Evolutionary conservation across 2,329 filamentous ascomycete species (phyloP).

Genomic region (Teratosphaeriaceae sp.): DNA sequence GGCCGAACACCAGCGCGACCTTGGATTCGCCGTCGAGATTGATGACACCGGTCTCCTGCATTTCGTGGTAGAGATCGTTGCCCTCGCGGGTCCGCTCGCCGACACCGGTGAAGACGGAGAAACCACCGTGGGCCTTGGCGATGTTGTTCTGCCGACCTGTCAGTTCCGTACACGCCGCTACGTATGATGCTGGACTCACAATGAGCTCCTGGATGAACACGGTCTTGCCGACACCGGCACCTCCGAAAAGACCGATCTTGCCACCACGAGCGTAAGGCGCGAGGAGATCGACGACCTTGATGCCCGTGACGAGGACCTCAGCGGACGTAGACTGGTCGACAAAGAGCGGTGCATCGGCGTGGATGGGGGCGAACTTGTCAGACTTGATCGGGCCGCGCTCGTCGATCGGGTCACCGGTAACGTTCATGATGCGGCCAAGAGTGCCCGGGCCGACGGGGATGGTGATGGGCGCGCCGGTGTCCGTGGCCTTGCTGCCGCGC

Average conservation of each 20-base stretch:
- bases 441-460: slow-evolving; percentile 91
- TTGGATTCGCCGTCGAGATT: slow-evolving; percentile 99
- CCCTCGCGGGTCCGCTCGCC: slow-evolving; percentile 99
- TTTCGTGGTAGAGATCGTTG: slow-evolving; percentile 99
- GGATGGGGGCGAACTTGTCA: slow-evolving; percentile 80
- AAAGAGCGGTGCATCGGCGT: slow-evolving; percentile 89
- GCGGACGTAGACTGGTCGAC: slow-evolving; percentile 92
- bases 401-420: slow-evolving; percentile 99
- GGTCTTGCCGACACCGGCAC: slow-evolving; percentile 99
- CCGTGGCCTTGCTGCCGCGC: slow-evolving; percentile 75
- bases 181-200: slow-evolving; percentile 41
- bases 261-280: slow-evolving; percentile 99
- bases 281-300: slow-evolving; percentile 99
- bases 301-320: slow-evolving; percentile 97
- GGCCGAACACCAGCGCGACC: slow-evolving; percentile 98
- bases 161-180: background rate
- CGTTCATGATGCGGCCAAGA: slow-evolving; percentile 99
- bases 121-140: slow-evolving; percentile 99
- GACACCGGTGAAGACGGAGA: slow-evolving; percentile 99
- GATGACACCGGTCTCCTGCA: slow-evolving; percentile 99
- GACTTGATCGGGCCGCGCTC: slow-evolving; percentile 98
- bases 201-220: slow-evolving; percentile 99
- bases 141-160: slow-evolving; percentile 78
- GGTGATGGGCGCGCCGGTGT: slow-evolving; percentile 93
- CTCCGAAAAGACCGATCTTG: slow-evolving; percentile 99